These are phyloP conservation scores for Fusarium incarnatum DNA, from an alignment of 2,329 filamentous ascomycete genomes.

Conservation along the genomic window DNA sequence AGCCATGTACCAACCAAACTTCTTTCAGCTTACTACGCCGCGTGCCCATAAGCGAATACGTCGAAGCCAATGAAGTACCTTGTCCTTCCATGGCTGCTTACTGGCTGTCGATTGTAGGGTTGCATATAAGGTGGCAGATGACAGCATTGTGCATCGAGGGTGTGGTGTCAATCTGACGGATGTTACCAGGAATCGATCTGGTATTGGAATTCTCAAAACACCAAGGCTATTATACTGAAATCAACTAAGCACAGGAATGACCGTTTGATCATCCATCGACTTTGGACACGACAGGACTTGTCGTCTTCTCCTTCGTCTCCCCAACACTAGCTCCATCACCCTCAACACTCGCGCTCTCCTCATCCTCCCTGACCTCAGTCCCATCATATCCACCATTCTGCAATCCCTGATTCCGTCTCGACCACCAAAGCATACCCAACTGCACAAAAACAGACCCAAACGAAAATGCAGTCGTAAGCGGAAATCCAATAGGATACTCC, in stretches of 20 bases:
- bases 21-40: not conserved
- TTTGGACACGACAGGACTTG: constrained; percentile 12
- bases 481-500: constrained; percentile 53
- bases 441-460: constrained; percentile 50
- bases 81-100: not conserved
- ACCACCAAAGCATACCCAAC: constrained; percentile 50
- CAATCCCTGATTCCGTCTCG: constrained; percentile 29
- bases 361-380: constrained; percentile 32
- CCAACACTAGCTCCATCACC: constrained; percentile 12
- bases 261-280: not conserved
- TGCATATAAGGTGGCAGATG: not conserved
- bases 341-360: constrained; percentile 25
- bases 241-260: too few relatives aligned
- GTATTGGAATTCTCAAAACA: not conserved
- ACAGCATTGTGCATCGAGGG: not conserved
- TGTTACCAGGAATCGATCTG: not conserved
- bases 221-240: not conserved
- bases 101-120: not conserved
- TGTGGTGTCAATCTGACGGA: not conserved
- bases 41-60: not conserved
- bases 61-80: not conserved
- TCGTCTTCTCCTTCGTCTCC: constrained; percentile 6
- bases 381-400: constrained; percentile 37
- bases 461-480: constrained; percentile 50
- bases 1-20: not conserved